Percentiles rank a stretch among this genome's conserved stretches.
Evolutionary conservation across 1,139 yeast species (phyloP).

Genomic region (Magnusiomyces paraingens): DNA sequence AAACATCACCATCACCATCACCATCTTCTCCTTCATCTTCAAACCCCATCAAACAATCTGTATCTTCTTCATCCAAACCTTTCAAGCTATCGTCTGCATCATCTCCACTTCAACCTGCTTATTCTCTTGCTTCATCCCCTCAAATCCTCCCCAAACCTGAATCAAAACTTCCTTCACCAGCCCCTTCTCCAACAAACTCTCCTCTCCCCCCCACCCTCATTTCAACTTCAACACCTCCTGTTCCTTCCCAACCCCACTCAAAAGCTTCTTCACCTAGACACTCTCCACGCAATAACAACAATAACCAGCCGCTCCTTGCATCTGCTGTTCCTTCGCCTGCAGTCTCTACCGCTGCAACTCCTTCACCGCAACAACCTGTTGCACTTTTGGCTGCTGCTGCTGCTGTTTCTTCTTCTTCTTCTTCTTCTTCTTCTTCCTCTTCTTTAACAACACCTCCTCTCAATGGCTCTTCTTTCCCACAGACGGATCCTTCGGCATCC

Average conservation of each 20-base stretch:
- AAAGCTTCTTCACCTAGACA: background rate
- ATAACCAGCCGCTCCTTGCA: background rate
- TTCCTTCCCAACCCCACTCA: background rate
- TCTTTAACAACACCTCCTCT: background rate
- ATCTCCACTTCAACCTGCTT: background rate
- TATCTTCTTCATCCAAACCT: constrained; percentile 8
- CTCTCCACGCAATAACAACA: background rate
- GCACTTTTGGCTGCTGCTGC: no score
- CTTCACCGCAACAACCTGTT: background rate
- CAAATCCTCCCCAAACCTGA: no score
- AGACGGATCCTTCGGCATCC: background rate
- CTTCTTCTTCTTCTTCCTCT: constrained; percentile 1
- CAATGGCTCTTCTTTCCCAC: background rate
- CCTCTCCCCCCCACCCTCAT: no score
- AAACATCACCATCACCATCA: no score
- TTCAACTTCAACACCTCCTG: background rate
- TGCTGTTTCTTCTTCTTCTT: background rate
- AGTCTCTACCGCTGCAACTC: background rate
- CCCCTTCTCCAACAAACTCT: no score
- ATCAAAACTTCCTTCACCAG: no score
- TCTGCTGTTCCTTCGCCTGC: background rate
- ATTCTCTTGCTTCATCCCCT: background rate
- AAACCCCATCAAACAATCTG: constrained; percentile 6
- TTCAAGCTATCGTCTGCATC: background rate
- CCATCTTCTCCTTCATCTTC: no score